Base-by-base conservation (phyloP, 164 flowering plant genomes). In the Aristolochia fimbriata region DNA sequence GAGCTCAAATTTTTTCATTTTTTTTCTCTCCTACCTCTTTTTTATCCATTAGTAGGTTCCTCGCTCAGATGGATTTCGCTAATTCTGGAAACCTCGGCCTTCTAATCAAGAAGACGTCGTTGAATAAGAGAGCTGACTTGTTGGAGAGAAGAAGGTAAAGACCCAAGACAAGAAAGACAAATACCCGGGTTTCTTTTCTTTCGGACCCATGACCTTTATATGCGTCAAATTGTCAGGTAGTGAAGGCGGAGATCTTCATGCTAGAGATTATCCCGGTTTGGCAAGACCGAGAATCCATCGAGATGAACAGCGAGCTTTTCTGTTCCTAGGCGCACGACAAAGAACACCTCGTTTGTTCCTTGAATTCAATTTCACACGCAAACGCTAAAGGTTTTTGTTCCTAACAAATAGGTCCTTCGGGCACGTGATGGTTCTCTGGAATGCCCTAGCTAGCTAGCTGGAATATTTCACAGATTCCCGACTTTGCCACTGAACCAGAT, bases 191-290 rank as follows among this genome's bases (percentile, higher is more conserved):
- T 49, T 60, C 51, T 13, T 48, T 47, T 59, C 13, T 50, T 57
- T 31, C 47, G 25, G 24, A 27, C 13, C 24, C 22, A 24, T 50
- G 55, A 25, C 14, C 49, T 60, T 19, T 50, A 15, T 1, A 48
- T 16, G 57, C 9, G 17, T 21, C 19, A 45, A 6, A 24, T 5
- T 47, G 22, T 43, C 22, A 16, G 62, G 58, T 55, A 14, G 22
- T 13, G 48, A 15, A 51, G 60, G 31, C 71, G 71, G 66, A 68
- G 59, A 53, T 63, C 55, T 62, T 19, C 54, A 27, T 23, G 62
- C 30, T n/a, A 27, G 5, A 20, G 45, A 24, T 33, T 11, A 15
- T n/a, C 21, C 49, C 17, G 12, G 64, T 48, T 55, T 49, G 64
- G 19, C 55, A 10, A 20, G 45, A 33, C 25, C 55, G 16, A 16